Conservation (phyloP, 2,329 filamentous ascomycete species). For the Colletotrichum coccodes region DNA sequence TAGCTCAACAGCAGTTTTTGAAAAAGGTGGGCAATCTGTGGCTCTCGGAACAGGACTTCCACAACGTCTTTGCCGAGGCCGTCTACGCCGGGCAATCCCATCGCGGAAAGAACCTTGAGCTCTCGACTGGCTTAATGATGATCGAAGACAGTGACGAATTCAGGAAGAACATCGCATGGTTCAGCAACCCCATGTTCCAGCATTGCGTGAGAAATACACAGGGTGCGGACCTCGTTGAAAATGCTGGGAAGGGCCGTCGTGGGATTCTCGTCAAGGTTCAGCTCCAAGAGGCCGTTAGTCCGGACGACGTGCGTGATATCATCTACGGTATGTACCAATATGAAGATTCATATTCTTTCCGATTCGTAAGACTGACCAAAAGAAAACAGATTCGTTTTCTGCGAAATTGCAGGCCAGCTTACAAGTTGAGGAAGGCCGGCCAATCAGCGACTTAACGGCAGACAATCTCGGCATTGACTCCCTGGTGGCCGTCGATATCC, state of each 20-base stretch:
- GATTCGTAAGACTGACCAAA: too few relatives aligned
- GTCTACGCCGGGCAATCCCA: slow-evolving; percentile 45
- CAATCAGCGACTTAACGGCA: not conserved
- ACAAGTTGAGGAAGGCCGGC: not conserved
- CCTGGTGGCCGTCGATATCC: slow-evolving; percentile 44
- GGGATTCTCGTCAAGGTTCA: too few relatives aligned
- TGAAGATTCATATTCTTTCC: too few relatives aligned
- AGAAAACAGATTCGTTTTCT: not conserved
- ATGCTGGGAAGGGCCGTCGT: too few relatives aligned
- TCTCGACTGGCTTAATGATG: not conserved
- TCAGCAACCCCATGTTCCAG: too few relatives aligned
- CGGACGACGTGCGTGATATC: too few relatives aligned
- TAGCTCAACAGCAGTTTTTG: slow-evolving; percentile 15
- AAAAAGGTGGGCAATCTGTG: slow-evolving; percentile 19
- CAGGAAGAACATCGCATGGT: not conserved
- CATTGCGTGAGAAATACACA: too few relatives aligned
- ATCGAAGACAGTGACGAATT: not conserved
- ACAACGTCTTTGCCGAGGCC: slow-evolving; percentile 53
- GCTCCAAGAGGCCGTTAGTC: too few relatives aligned
- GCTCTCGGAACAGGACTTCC: slow-evolving; percentile 45
- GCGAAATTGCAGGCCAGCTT: not conserved
- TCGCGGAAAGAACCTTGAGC: not conserved
- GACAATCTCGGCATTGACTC: slow-evolving; percentile 39
- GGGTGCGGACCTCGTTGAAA: too few relatives aligned
- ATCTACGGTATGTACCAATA: too few relatives aligned